Conservation (phyloP, 768 basidiomycete species). For the Leucocoprinus leucothites region DNA sequence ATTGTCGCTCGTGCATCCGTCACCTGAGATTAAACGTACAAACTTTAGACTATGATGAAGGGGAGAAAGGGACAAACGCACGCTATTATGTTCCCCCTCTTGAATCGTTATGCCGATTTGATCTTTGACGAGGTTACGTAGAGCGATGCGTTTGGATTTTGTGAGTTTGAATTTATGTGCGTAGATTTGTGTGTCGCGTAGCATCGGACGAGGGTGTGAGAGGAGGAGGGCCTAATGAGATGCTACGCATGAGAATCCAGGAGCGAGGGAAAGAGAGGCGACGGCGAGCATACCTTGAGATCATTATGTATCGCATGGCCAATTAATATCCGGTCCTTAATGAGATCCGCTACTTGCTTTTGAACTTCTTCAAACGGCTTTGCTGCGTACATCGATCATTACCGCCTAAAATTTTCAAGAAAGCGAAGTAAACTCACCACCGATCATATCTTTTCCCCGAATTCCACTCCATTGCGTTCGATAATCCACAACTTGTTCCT, state of each 20-base stretch:
- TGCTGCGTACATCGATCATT: slow-evolving; percentile 37
- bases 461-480: slow-evolving; percentile 89
- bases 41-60: background rate
- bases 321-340: slow-evolving; percentile 77
- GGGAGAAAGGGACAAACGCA: slow-evolving; percentile 39
- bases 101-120: slow-evolving; percentile 83
- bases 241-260: background rate
- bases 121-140: slow-evolving; percentile 76
- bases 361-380: slow-evolving; percentile 80
- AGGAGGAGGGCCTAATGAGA: slow-evolving; percentile 56
- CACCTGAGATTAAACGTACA: slow-evolving; percentile 47
- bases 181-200: slow-evolving; percentile 68
- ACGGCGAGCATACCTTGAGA: slow-evolving; percentile 67
- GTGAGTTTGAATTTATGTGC: slow-evolving; percentile 56
- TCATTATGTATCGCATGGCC: slow-evolving; percentile 94
- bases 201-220: slow-evolving; percentile 61
- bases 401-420: background rate
- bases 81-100: slow-evolving; percentile 86
- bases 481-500: slow-evolving; percentile 90
- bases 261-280: background rate
- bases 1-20: slow-evolving; percentile 93
- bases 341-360: slow-evolving; percentile 66
- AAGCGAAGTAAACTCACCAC: slow-evolving; percentile 38
- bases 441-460: slow-evolving; percentile 65
- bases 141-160: slow-evolving; percentile 65